Percentiles rank a stretch among this genome's conserved stretches.
These are phyloP conservation scores for Pistacia integerrima DNA, from an alignment of 345 rosid genomes.

Conservation along the genomic window DNA sequence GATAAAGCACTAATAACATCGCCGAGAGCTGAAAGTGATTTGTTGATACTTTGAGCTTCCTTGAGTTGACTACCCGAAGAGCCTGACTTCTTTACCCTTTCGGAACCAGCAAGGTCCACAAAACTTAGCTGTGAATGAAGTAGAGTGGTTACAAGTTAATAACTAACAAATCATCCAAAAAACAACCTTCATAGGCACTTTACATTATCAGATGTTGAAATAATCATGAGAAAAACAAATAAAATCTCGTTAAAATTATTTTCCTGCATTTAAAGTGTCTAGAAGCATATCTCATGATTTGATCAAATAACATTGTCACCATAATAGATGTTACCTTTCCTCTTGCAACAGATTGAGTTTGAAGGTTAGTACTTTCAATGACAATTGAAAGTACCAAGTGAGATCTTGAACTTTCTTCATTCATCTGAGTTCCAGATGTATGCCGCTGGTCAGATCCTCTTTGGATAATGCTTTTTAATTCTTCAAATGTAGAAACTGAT, in stretches of 20 bases:
- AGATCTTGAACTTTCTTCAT: constrained; percentile 95
- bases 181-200: constrained; percentile 1
- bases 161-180: neutral
- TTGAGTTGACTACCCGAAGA: constrained; percentile 84
- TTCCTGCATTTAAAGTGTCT: neutral
- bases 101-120: constrained; percentile 98
- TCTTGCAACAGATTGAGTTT: constrained; percentile 82
- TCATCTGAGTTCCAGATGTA: constrained; percentile 91
- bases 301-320: neutral
- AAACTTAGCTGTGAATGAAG: constrained; percentile 75
- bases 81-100: constrained; percentile 94
- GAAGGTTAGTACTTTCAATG: constrained; percentile 94
- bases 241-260: neutral
- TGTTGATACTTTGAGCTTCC: constrained; percentile 98
- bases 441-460: constrained; percentile 86
- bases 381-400: constrained; percentile 86
- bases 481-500: constrained; percentile 73
- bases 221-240: neutral
- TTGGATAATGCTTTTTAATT: constrained; percentile 65
- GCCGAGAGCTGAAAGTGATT: constrained; percentile 93
- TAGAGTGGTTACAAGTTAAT: constrained; percentile 12
- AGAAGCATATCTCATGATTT: neutral
- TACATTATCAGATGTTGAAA: neutral
- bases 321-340: constrained; percentile 67
- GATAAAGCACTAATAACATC: constrained; percentile 95